phyloP scores from a whole-genome alignment of 2,329 filamentous ascomycete genomes.

The Hypoxylon sp. region DNA sequence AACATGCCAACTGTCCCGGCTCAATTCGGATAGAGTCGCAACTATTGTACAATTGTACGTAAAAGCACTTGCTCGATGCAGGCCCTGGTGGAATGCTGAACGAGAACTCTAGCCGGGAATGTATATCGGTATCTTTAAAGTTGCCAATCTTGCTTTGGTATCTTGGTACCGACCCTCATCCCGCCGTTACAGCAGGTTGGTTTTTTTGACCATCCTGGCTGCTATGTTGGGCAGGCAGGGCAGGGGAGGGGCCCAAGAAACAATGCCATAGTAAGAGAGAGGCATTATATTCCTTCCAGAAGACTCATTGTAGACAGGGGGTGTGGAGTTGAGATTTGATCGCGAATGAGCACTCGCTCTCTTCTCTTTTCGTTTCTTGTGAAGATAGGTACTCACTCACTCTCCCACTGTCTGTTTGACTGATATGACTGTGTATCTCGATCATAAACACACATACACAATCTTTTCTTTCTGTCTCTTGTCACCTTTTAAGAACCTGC shows the following conservation, averaged over 20 bases:
- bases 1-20: constrained; percentile 29
- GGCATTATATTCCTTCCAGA: constrained; percentile 13
- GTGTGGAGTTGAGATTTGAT: no score
- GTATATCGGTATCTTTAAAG: constrained; percentile 18
- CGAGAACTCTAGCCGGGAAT: no score
- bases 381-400: background rate
- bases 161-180: constrained; percentile 13
- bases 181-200: constrained; percentile 22
- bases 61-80: constrained; percentile 30
- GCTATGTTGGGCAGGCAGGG: constrained; percentile 15
- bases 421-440: no score
- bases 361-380: background rate
- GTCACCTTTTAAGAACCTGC: background rate
- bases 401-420: constrained; percentile 1
- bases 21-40: constrained; percentile 33
- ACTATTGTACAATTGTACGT: constrained; percentile 33
- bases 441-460: no score
- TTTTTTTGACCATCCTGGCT: constrained; percentile 8
- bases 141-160: constrained; percentile 10
- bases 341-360: constrained; percentile 13
- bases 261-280: no score
- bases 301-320: no score
- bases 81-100: constrained; percentile 15
- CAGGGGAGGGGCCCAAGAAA: no score
- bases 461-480: background rate